Evolutionary conservation across 208 protist genomes (phyloP).

Genomic region (Trypanosoma lewisi): DNA sequence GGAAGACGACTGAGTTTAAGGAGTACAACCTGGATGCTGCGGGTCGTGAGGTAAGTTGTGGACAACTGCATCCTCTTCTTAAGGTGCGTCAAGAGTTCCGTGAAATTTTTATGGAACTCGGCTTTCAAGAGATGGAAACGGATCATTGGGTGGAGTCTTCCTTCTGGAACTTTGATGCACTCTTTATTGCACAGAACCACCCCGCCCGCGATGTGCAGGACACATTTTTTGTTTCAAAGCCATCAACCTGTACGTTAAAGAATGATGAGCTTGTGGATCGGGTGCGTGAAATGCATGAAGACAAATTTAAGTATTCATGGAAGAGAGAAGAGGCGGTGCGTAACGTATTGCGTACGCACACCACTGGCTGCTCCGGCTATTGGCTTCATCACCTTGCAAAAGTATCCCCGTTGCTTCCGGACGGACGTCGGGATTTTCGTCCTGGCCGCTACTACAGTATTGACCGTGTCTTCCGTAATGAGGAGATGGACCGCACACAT

Average conservation of each 20-base stretch:
- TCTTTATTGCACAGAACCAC: constrained; percentile 99
- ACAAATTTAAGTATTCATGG: constrained; percentile 94
- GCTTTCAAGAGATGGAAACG: constrained; percentile 99
- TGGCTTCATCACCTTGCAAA: constrained; percentile 96
- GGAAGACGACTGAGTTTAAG: constrained; percentile 95
- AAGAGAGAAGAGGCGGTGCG: constrained; percentile 92
- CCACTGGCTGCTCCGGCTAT: constrained; percentile 97
- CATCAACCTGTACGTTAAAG: constrained; percentile 36
- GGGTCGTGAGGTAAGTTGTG: constrained; percentile 83
- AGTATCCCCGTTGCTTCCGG: constrained; percentile 34
- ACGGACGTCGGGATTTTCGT: constrained; percentile 85
- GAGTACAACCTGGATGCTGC: constrained; percentile 95
- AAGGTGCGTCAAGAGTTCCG: constrained; percentile 99
- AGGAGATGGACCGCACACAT: constrained; percentile 99
- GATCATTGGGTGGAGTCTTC: constrained; percentile 98
- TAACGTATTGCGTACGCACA: constrained; percentile 99
- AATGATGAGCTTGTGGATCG: constrained; percentile 90
- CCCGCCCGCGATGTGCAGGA: constrained; percentile 99
- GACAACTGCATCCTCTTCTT: constrained; percentile 98
- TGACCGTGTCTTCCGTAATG: constrained; percentile 99
- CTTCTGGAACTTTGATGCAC: constrained; percentile 99
- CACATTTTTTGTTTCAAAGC: constrained; percentile 99
- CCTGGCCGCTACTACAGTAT: constrained; percentile 99
- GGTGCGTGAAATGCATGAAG: constrained; percentile 94
- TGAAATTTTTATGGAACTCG: constrained; percentile 99